Percentiles rank a stretch among this genome's conserved stretches.
Conservation (phyloP, 306 rosid genomes). For the Fragaria ananassa region DNA sequence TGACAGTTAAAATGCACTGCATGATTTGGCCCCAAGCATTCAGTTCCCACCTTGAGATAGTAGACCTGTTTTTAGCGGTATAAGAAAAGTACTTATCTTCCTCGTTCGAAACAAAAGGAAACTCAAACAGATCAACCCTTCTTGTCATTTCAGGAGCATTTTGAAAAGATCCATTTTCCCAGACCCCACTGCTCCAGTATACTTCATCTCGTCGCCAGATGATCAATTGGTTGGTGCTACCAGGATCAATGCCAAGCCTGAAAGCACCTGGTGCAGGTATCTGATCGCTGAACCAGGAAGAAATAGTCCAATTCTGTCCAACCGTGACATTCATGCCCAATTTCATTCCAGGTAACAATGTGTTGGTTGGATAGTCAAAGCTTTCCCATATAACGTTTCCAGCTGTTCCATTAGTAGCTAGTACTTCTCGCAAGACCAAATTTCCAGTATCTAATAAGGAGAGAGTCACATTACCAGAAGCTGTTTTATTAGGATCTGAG, state of each 20-base stretch:
- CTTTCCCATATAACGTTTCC: slow-evolving; percentile 24
- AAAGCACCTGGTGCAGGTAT: slow-evolving; percentile 13
- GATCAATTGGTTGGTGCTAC: slow-evolving; percentile 12
- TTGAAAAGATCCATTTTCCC: slow-evolving; percentile 23
- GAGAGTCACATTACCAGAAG: slow-evolving; percentile 23
- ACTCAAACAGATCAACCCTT: slow-evolving; percentile 14
- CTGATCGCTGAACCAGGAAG: slow-evolving; percentile 26
- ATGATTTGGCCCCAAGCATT: slow-evolving; percentile 20
- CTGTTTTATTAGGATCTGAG: slow-evolving; percentile 4
- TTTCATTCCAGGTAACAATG: slow-evolving; percentile 34
- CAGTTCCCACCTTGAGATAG: slow-evolving; percentile 23
- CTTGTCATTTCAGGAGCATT: slow-evolving; percentile 17
- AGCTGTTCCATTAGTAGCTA: neutral
- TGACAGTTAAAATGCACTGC: neutral
- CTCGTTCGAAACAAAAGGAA: slow-evolving; percentile 22
- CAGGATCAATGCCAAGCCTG: slow-evolving; percentile 11
- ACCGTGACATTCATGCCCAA: slow-evolving; percentile 14
- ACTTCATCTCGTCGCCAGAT: slow-evolving; percentile 13
- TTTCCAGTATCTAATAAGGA: slow-evolving; percentile 12
- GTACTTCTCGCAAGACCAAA: slow-evolving; percentile 7
- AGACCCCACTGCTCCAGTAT: slow-evolving; percentile 19
- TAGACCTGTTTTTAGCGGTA: neutral
- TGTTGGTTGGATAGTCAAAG: slow-evolving; percentile 23
- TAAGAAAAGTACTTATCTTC: slow-evolving; percentile 28
- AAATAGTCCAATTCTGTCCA: slow-evolving; percentile 3